Evolutionary conservation across 805 yeast species (phyloP).

Genomic region (Priceomyces haplophilus): DNA sequence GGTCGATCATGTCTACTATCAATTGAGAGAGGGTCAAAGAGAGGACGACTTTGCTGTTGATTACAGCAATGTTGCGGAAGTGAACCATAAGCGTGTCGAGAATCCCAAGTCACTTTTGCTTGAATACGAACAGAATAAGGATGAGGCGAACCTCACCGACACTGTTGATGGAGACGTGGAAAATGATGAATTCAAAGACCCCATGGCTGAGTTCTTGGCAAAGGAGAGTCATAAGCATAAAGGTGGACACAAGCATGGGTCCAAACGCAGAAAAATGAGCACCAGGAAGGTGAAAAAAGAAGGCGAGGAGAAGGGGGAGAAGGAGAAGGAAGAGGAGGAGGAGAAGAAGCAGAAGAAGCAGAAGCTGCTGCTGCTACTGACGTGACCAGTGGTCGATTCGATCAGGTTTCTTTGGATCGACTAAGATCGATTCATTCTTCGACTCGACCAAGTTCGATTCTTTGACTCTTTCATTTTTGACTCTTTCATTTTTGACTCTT

Average conservation of each 20-base stretch:
- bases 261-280: constrained; percentile 5
- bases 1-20: constrained; percentile 73
- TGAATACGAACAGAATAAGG: constrained; percentile 4
- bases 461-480: too few species aligned
- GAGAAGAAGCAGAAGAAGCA: neutral
- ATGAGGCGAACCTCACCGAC: constrained; percentile 4
- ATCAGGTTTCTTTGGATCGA: too few species aligned
- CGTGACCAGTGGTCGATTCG: too few species aligned
- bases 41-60: constrained; percentile 42
- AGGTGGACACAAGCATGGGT: constrained; percentile 1
- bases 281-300: neutral
- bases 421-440: too few species aligned
- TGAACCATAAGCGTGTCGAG: neutral
- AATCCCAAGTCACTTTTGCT: neutral
- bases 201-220: constrained; percentile 22
- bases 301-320: neutral
- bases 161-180: constrained; percentile 3
- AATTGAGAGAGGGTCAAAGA: constrained; percentile 49
- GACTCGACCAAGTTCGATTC: neutral
- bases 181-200: constrained; percentile 33
- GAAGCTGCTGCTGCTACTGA: too few species aligned
- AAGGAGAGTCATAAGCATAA: constrained; percentile 5
- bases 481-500: too few species aligned
- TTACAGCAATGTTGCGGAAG: constrained; percentile 16
- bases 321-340: too few species aligned